Evolutionary conservation across 2,329 filamentous ascomycete genomes (phyloP).

Genomic region (Aaosphaeria arxii): DNA sequence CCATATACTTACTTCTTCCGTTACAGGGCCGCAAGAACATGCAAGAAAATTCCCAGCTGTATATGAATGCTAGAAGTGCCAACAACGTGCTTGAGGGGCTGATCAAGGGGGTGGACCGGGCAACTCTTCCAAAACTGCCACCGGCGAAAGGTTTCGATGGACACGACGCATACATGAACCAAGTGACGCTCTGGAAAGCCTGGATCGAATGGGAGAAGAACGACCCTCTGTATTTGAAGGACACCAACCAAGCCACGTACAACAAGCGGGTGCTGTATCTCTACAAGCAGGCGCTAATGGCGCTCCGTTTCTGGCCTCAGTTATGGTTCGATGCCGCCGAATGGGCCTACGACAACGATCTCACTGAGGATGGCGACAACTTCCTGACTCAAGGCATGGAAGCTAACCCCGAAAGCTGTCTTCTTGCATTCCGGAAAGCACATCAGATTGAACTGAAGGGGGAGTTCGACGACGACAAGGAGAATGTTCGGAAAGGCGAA

Average conservation of each 20-base stretch:
- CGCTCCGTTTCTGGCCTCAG: slow-evolving; percentile 89
- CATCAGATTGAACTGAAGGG: slow-evolving; percentile 81
- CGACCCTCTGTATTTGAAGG: slow-evolving; percentile 81
- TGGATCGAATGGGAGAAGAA: slow-evolving; percentile 97
- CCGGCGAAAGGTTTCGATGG: slow-evolving; percentile 85
- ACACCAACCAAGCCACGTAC: slow-evolving; percentile 73
- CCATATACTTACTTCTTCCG: slow-evolving; percentile 4
- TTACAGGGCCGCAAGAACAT: slow-evolving; percentile 84
- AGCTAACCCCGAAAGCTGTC: slow-evolving; percentile 89
- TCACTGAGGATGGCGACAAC: slow-evolving; percentile 69
- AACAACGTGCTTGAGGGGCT: slow-evolving; percentile 90
- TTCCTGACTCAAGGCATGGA: slow-evolving; percentile 79
- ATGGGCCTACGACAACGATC: slow-evolving; percentile 80
- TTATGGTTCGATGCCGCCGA: slow-evolving; percentile 94
- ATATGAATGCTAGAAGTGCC: slow-evolving; percentile 93
- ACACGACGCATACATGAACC: slow-evolving; percentile 76
- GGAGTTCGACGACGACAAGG: slow-evolving; percentile 70
- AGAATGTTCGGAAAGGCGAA: slow-evolving; percentile 61
- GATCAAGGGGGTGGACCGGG: slow-evolving; percentile 70
- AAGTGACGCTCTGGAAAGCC: slow-evolving; percentile 84
- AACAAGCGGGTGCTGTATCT: slow-evolving; percentile 80
- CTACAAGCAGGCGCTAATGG: slow-evolving; percentile 92
- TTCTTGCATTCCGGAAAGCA: slow-evolving; percentile 84
- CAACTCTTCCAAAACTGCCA: slow-evolving; percentile 75
- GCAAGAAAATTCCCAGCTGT: slow-evolving; percentile 86